Percentiles rank a stretch among this genome's conserved stretches.
phyloP scores from a whole-genome alignment of 257 asterid species.

The Craterostigma plantagineum region DNA sequence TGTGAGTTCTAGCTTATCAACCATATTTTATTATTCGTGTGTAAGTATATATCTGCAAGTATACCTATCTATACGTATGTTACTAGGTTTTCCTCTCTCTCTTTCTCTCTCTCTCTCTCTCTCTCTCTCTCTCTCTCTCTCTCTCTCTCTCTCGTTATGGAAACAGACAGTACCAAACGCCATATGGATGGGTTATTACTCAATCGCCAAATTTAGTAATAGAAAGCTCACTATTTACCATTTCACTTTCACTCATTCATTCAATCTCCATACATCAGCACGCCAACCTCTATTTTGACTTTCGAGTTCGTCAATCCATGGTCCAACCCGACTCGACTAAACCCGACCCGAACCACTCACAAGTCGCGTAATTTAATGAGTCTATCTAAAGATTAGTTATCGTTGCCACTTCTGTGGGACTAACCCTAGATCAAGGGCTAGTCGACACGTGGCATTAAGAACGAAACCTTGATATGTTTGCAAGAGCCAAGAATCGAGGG shows the following conservation, averaged over 20 bases:
- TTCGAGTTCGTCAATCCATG: no score
- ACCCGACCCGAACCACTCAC: no score
- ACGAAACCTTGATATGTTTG: no score
- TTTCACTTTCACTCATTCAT: slow-evolving; percentile 39
- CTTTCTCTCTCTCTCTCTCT: no score
- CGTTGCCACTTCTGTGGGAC: no score
- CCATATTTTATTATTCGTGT: slow-evolving; percentile 14
- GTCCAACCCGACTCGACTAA: no score
- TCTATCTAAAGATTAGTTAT: no score
- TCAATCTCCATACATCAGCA: slow-evolving; percentile 17
- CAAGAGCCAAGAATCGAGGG: no score
- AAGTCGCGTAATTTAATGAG: no score
- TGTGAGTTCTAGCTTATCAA: slow-evolving; percentile 9
- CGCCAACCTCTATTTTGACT: neutral
- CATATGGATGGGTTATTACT: slow-evolving; percentile 31
- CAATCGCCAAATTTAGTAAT: slow-evolving; percentile 31
- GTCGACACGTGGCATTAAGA: no score
- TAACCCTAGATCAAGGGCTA: no score
- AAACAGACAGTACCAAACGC: slow-evolving; percentile 48
- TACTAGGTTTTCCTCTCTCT: slow-evolving; percentile 1
- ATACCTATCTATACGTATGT: neutral
- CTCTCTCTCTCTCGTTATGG: slow-evolving; percentile 16
- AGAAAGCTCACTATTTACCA: slow-evolving; percentile 31
- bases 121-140: neutral
- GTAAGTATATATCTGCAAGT: no score